A percentile compares a stretch with the other conserved stretches of the same genome.
Conservation (phyloP, 1,139 yeast genomes). For the Wickerhamomyces sp. region DNA sequence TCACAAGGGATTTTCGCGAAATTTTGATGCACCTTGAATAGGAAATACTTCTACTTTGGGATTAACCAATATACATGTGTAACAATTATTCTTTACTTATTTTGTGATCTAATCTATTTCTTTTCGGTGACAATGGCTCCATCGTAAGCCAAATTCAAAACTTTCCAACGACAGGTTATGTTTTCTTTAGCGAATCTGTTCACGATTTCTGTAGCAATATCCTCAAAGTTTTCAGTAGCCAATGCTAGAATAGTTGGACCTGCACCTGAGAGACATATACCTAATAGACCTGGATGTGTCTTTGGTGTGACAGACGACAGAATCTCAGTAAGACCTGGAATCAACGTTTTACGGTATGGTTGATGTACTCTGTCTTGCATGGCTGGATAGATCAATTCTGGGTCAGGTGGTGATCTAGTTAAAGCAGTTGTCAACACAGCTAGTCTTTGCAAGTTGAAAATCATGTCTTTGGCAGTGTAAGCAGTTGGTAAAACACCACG, state of each 20-base stretch:
- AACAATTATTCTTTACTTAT: not conserved
- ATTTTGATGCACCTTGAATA: not conserved
- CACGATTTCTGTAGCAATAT: slow-evolving; percentile 75
- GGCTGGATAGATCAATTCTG: slow-evolving; percentile 81
- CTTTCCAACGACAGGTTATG: slow-evolving; percentile 75
- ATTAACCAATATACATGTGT: not conserved
- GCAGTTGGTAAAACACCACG: slow-evolving; percentile 82
- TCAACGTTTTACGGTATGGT: slow-evolving; percentile 85
- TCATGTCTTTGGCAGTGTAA: slow-evolving; percentile 77
- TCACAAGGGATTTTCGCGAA: not conserved
- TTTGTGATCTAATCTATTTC: not conserved
- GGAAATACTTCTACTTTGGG: not conserved
- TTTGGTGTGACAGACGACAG: slow-evolving; percentile 78
- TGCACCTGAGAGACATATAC: slow-evolving; percentile 95
- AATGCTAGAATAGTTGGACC: slow-evolving; percentile 95
- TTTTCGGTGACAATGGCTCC: slow-evolving; percentile 56
- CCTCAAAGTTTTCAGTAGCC: slow-evolving; percentile 83
- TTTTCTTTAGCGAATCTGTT: slow-evolving; percentile 60
- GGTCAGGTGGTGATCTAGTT: slow-evolving; percentile 76
- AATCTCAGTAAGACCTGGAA: slow-evolving; percentile 87
- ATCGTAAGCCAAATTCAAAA: slow-evolving; percentile 80
- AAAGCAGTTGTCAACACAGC: slow-evolving; percentile 80
- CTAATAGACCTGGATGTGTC: slow-evolving; percentile 79
- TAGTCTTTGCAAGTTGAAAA: slow-evolving; percentile 79
- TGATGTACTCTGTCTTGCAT: slow-evolving; percentile 98